Conservation (phyloP, 495 filamentous ascomycete species). For the Ramalina intermedia region DNA sequence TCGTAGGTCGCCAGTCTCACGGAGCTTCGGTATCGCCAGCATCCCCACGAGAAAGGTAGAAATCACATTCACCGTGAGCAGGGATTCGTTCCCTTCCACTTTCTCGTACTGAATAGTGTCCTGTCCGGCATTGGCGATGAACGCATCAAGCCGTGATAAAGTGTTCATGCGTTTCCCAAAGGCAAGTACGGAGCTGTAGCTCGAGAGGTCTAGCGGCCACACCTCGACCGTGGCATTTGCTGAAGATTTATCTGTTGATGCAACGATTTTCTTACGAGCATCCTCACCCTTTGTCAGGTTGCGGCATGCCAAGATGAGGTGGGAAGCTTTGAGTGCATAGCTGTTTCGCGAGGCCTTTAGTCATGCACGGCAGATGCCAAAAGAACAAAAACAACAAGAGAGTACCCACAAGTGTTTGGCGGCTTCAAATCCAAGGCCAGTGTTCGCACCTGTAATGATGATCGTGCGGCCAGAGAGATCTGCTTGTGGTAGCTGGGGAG, state of each 20-base stretch:
- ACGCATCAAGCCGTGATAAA: conserved; percentile 17
- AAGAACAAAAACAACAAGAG: not conserved
- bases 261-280: conserved; percentile 19
- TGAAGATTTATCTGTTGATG: conserved; percentile 15
- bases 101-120: conserved; percentile 4
- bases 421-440: conserved; percentile 15
- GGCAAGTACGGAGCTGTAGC: conserved; percentile 27
- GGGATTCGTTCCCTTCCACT: conserved; percentile 20
- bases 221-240: conserved; percentile 24
- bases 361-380: not conserved
- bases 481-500: conserved; percentile 8
- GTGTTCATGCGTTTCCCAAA: conserved; percentile 22
- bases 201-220: conserved; percentile 36
- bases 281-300: conserved; percentile 22
- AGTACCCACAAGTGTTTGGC: conserved; percentile 10
- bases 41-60: conserved; percentile 22
- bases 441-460: conserved; percentile 14
- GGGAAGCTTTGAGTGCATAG: conserved; percentile 18
- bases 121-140: conserved; percentile 20
- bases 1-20: not conserved
- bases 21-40: conserved; percentile 12
- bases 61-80: conserved; percentile 28
- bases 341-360: conserved; percentile 30
- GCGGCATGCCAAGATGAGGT: conserved; percentile 31
- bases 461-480: conserved; percentile 12